These are phyloP conservation scores for Cyclotella atomus DNA, from an alignment of 108 stramenopile species.

Conservation along the genomic window DNA sequence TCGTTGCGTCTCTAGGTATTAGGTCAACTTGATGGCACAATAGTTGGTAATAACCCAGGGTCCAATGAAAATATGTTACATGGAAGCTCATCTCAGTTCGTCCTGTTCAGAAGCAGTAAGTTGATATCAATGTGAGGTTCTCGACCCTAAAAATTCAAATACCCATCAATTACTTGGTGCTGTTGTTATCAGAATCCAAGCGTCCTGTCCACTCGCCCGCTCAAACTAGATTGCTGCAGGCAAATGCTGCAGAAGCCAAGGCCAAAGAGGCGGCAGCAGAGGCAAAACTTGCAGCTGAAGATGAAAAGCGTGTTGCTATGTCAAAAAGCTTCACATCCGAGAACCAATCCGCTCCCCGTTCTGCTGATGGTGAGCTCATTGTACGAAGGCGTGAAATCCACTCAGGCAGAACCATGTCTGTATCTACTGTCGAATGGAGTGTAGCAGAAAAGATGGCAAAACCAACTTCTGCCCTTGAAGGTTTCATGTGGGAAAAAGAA, in stretches of 20 bases:
- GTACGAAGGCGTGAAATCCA: constrained; percentile 79
- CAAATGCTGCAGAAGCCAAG: constrained; percentile 40
- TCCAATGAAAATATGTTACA: constrained; percentile 54
- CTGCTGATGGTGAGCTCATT: constrained; percentile 78
- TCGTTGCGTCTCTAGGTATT: too few species aligned
- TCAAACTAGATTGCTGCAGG: constrained; percentile 35
- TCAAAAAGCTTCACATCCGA: constrained; percentile 25
- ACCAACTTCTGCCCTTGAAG: constrained; percentile 75
- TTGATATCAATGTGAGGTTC: not conserved
- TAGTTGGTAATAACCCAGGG: constrained; percentile 17
- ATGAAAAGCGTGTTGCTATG: constrained; percentile 23
- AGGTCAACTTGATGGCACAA: constrained; percentile 57
- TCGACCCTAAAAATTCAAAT: not conserved
- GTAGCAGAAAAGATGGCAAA: constrained; percentile 85
- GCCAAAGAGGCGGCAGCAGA: constrained; percentile 41
- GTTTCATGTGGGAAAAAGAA: constrained; percentile 93
- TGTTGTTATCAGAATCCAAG: constrained; percentile 47
- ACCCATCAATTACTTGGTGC: not conserved
- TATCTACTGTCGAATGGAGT: constrained; percentile 87
- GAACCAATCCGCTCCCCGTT: constrained; percentile 63
- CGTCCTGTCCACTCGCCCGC: constrained; percentile 69
- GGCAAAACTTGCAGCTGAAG: constrained; percentile 39
- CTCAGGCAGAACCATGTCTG: constrained; percentile 81
- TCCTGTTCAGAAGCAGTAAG: constrained; percentile 80
- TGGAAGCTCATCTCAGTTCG: constrained; percentile 73